Evolutionary conservation across 192 early-diverging fungal species (phyloP), one percentile per base, ranked within the genome.

Genomic region (Entophlyctis luteolus): DNA sequence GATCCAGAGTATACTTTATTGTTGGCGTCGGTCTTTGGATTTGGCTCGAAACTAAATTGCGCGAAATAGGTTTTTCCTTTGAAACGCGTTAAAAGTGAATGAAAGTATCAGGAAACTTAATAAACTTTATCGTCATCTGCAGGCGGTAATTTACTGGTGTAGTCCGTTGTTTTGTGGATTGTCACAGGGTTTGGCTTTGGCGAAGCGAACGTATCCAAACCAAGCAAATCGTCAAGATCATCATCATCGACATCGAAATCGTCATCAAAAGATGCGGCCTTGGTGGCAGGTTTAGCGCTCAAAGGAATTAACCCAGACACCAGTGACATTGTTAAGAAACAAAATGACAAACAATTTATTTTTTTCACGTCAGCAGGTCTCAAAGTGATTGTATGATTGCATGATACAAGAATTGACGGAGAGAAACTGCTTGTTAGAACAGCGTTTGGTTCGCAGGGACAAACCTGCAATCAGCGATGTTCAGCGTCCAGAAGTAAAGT

Each of bases 161-260:
- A 0, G 2, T 25, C 16, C 35, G 6, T 62, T 32, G 16, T 46
- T 25, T 16, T 14, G 27, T n/a, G 34, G 12, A 16, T 63, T 50
- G 46, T 33, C 48, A n/a, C 48, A 36, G 23, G n/a, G 14, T 47
- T 20, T 45, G 35, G 14, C 27, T 23, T 50, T 63, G 16, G 62
- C 5, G 3, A 32, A 42, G 42, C 28, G 34, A n/a, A 32, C 18
- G 48, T 63, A 33, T 63, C 62, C 18, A 63, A 38, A 10, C n/a
- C 62, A 22, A 63, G 31, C 48, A 63, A 49, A 49, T 63, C 62
- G 8, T 63, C 33, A 18, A 63, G 31, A 50, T 63, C 62, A 38
- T 63, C 62, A 33, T 63, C 62, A 29, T 63, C 31, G 32, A 63
- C 46, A 33, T 63, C 62, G 62, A 63, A 63, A 33, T 63, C 62